Conservation (phyloP, 2,329 filamentous ascomycete species). For the Ambrosiella xylebori region DNA sequence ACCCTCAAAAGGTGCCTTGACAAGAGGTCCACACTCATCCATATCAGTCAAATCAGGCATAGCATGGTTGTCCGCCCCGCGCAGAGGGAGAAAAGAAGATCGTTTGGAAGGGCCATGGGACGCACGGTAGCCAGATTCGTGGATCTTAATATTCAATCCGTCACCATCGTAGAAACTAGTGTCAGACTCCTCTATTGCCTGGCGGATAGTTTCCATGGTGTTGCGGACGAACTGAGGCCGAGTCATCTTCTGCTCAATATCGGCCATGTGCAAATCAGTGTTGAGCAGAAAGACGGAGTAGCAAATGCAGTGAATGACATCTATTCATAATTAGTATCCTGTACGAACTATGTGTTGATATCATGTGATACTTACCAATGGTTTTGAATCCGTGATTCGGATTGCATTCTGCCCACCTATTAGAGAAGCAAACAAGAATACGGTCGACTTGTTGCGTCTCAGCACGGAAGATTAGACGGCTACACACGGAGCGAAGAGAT, state of each 20-base stretch:
- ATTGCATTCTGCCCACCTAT: conserved; percentile 87
- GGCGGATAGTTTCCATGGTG: conserved; percentile 74
- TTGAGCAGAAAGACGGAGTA: conserved; percentile 93
- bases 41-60: conserved; percentile 5
- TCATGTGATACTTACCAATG: conserved; percentile 38
- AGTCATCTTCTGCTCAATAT: conserved; percentile 95
- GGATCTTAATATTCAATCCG: conserved; percentile 14
- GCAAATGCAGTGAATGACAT: conserved; percentile 92
- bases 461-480: conserved; percentile 63
- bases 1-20: conserved; percentile 61
- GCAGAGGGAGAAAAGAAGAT: conserved; percentile 33
- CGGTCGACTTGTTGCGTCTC: conserved; percentile 96
- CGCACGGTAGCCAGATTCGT: conserved; percentile 7
- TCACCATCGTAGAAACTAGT: conserved; percentile 42
- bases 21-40: conserved; percentile 55
- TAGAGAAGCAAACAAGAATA: conserved; percentile 76
- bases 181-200: conserved; percentile 55
- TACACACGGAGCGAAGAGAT: conserved; percentile 65
- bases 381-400: conserved; percentile 84
- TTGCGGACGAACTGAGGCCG: conserved; percentile 89
- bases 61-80: conserved; percentile 23
- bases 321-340: conserved; percentile 28
- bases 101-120: conserved; percentile 22
- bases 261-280: conserved; percentile 85
- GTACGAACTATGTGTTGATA: conserved; percentile 1